Evolutionary conservation across 352 stramenopile genomes (phyloP).

Genomic region (Blastocystis sp.): DNA sequence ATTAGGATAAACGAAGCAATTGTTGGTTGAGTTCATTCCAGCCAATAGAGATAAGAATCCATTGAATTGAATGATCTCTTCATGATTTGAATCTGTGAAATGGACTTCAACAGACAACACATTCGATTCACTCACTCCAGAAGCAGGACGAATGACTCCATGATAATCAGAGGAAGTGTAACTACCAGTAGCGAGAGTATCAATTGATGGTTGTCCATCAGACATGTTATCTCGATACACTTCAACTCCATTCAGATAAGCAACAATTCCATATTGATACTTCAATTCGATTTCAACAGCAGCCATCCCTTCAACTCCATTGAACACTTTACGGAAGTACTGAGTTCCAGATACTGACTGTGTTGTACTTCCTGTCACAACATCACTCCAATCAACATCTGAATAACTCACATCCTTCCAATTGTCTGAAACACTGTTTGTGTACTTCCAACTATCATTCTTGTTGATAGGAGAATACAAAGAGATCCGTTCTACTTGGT

Average conservation of each 20-base stretch:
- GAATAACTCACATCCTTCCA: not conserved
- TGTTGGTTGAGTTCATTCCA: not conserved
- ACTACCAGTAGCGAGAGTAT: not conserved
- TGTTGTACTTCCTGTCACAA: not conserved
- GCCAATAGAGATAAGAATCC: not conserved
- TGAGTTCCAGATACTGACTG: not conserved
- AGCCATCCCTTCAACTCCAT: not conserved
- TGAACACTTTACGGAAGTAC: constrained; percentile 31
- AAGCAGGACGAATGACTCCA: not conserved
- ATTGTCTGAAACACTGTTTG: not conserved
- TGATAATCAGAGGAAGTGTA: not conserved
- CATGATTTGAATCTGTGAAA: not conserved
- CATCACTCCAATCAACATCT: constrained; percentile 14
- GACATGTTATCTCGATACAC: constrained; percentile 27
- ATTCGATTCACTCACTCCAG: not conserved
- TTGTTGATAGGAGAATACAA: constrained; percentile 11
- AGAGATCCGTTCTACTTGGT: not conserved
- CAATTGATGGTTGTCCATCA: not conserved
- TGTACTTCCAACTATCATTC: not conserved
- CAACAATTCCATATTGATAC: constrained; percentile 30
- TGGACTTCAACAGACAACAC: constrained; percentile 13
- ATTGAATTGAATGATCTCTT: not conserved
- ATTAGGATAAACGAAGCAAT: not conserved
- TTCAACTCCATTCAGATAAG: constrained; percentile 35
- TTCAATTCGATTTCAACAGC: constrained; percentile 1